Base-by-base conservation (phyloP, 2,329 filamentous ascomycete genomes). In the Colletotrichum musae region DNA sequence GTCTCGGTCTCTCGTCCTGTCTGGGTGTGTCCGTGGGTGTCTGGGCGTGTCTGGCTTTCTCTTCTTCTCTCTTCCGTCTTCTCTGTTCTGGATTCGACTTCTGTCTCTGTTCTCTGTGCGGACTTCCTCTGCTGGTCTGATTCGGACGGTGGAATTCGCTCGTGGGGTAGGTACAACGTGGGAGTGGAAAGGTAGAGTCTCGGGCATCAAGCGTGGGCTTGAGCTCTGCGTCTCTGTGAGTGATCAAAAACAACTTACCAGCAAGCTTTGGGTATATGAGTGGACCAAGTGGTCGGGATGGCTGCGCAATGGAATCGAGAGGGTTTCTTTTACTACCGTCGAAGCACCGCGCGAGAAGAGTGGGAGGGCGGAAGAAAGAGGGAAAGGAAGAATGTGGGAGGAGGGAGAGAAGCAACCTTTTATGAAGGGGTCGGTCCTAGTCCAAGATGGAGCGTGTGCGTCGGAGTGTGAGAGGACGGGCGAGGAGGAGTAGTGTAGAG, bases 291-390 rank as follows among this genome's bases (percentile, higher is more conserved):
- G 64, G 58, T 64, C 58, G 9, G 54, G 28, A 24, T 70, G 39
- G 47, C 53, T 68, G 64, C 64, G 64, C 68, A 68, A 67, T 70
- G 64, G 68, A 36, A 68, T 70, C 68, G 68, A 70, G 68, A 70
- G 68, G 64, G 64, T 58, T 68, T 62, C 52, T 68, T 58, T 64
- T 68, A 53, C 64, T 70, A 68, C 68, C 68, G 68, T 70, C 68
- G 64, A 62, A 59, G 57, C 68, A 70, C 68, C 58, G 68, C 64
- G 64, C 58, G 48, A 63, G 70, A 70, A 41, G 67, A 64, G 36
- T 61, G 58, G 60, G 58, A 70, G 70, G 61, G 62, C 61, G 61
- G 39, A 62, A 70, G 70, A 67, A 57, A 26, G 61, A 58, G 61
- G 18, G 18, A 58, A 60, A 39, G 10, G 10, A 5, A 13, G 16